phyloP scores from a whole-genome alignment of 441 rosid genomes.

The Arabidopsis hybrid region DNA sequence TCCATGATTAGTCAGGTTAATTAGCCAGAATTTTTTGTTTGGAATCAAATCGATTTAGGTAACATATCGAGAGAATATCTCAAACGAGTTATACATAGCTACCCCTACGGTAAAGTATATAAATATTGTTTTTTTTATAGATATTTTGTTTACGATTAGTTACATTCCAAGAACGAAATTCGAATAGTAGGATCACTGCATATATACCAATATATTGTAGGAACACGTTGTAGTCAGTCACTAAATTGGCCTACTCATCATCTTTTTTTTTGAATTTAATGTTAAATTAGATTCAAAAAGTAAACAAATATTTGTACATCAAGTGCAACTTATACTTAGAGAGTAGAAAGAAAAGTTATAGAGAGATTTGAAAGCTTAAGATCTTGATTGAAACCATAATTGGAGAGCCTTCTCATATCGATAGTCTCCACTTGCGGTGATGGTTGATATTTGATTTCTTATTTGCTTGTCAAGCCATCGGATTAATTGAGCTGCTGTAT shows the following conservation, averaged over 20 bases:
- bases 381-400: too few relatives aligned
- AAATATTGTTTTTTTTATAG: background rate
- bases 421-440: too few relatives aligned
- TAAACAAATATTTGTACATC: too few relatives aligned
- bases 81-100: slow-evolving; percentile 6
- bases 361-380: too few relatives aligned
- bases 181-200: slow-evolving; percentile 31
- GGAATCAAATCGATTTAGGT: slow-evolving; percentile 23
- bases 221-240: slow-evolving; percentile 40
- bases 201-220: slow-evolving; percentile 36
- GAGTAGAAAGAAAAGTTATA: too few relatives aligned
- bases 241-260: slow-evolving; percentile 38
- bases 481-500: too few relatives aligned
- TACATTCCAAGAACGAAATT: slow-evolving; percentile 26
- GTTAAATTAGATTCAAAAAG: too few relatives aligned
- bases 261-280: too few relatives aligned
- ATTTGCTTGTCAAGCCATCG: too few relatives aligned
- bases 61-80: slow-evolving; percentile 25
- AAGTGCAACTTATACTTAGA: too few relatives aligned
- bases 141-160: slow-evolving; percentile 32
- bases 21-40: background rate
- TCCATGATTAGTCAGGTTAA: background rate
- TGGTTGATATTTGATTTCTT: too few relatives aligned
- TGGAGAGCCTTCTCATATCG: too few relatives aligned
- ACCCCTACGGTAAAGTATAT: slow-evolving; percentile 12